Evolutionary conservation across 2,329 filamentous ascomycete species (phyloP), one percentile per base, ranked within the genome.

Genomic region (Drechslerella stenobrocha): DNA sequence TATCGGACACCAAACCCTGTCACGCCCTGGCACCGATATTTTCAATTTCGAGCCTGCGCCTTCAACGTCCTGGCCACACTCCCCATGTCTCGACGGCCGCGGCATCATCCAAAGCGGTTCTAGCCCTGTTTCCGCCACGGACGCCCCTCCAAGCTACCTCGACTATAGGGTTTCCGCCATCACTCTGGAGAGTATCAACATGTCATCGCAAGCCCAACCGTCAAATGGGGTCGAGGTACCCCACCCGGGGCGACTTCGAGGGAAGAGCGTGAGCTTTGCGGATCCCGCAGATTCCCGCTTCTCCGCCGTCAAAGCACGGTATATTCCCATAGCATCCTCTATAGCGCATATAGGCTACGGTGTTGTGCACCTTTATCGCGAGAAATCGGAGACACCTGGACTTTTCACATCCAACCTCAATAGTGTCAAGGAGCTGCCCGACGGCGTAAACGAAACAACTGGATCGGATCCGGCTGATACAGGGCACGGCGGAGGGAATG

Each of bases 341-440:
- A 81, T 82, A 66, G 90, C 89, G 0, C 87, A 95, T 65, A 81
- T 90, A 1, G 89, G 90, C 40, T 96, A 90, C 87, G 93, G 93
- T 1, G 84, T 97, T 11, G 90, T 98, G 1, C 93, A 96, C 76
- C 82, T 98, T 24, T 98, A 96, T 76, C 84, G 91, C 7, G 92
- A 97, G 76, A 83, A 83, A 1, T 84, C 90, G 63, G 88, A 95
- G 75, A 87, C 86, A 0, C 80, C 83, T 1, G 82, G 80, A 9
- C 77, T 90, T 72, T 76, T 67, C 15, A n/a, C 22, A 24, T 23
- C 56, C 47, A 22, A 44, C 5, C 7, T 18, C 18, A 24, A 28
- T 20, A 22, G 13, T 18, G 30, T 78, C 79, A 72, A 77, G 77
- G 44, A 26, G 18, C 11, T 20, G 4, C 45, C 22, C 13, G 18